Percentiles rank a stretch among this genome's conserved stretches.
phyloP scores from a whole-genome alignment of 768 basidiomycete genomes.

The Rhodotorula sphaerocarpa region DNA sequence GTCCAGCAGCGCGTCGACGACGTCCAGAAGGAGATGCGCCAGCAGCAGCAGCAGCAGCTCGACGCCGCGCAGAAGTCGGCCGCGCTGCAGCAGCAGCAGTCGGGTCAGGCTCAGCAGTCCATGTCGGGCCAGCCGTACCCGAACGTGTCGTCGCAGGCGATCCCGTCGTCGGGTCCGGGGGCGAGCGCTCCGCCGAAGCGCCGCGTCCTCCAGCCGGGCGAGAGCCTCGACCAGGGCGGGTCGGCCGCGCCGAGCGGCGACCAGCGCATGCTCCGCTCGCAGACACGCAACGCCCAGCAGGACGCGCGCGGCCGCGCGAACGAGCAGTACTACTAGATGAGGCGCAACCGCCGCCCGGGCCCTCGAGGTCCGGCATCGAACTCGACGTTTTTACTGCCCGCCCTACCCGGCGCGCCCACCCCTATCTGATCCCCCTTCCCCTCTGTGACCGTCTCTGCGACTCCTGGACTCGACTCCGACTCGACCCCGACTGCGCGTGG shows the following conservation, averaged over 20 bases:
- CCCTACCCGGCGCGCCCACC: not conserved
- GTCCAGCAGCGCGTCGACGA: constrained; percentile 53
- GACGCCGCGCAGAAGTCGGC: constrained; percentile 8
- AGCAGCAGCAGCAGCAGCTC: constrained; percentile 6
- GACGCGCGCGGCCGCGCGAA: constrained; percentile 19
- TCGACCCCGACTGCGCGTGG: too few relatives aligned
- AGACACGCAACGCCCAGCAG: constrained; percentile 28
- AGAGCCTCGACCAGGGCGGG: constrained; percentile 17
- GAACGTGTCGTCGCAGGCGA: too few relatives aligned
- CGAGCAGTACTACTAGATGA: constrained; percentile 31
- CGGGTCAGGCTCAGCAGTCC: constrained; percentile 16
- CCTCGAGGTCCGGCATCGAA: not conserved
- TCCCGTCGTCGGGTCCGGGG: not conserved
- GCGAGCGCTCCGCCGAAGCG: constrained; percentile 11
- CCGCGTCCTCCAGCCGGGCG: constrained; percentile 27
- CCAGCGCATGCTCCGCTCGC: constrained; percentile 34
- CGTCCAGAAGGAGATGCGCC: constrained; percentile 10
- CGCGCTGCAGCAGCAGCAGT: constrained; percentile 1
- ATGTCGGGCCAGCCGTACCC: not conserved
- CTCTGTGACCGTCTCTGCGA: too few relatives aligned
- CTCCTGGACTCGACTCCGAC: too few relatives aligned
- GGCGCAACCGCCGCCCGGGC: not conserved
- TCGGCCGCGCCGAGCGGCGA: constrained; percentile 12
- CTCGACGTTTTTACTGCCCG: not conserved
- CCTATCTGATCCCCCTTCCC: too few relatives aligned